Base-by-base conservation (phyloP, 768 basidiomycete species). In the Lactifluus rugatus region DNA sequence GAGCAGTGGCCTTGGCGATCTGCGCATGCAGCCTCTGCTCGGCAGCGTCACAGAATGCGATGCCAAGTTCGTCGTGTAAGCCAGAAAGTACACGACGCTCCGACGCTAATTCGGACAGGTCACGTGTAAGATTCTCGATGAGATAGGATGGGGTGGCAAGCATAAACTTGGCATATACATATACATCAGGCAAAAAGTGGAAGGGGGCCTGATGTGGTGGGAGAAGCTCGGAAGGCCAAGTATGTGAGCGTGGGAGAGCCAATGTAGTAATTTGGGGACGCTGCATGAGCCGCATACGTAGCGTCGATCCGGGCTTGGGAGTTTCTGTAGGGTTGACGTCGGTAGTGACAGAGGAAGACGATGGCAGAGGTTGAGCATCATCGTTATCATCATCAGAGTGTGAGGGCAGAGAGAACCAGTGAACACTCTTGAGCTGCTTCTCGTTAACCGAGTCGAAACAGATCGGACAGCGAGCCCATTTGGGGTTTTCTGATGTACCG, bases 241-340 rank as follows among this genome's bases (percentile, higher is more conserved):
- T 91, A 16, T 75, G 66, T 2, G 95, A 94, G 23, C 92, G 85
- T 39, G 96, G 96, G 7, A 99, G 77, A 2, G 96, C 94, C 34
- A 98, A 79, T 0, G 95, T 97, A 3, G 93, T 93, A 65, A 95
- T 93, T 67, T 90, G 90, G 2, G 94, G 95, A 6, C 95, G 83
- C 64, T 92, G 89, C 65, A 99, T 83, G 13, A 99, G 80, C 19
- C 93, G 84, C 88, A 98, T 87, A 45, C 80, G 80, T 63, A 98
- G 74, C 10, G 71, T 75, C 21, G 84, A 79, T 25, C 85, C 87
- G 32, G 77, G 69, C 37, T 69, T 73, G 61, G 80, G 82, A 26
- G 74, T 68, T 17, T 73, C 60, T 19, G 74, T 71, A 34, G 76
- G 70, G 7, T 62, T 58, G 52, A 74, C 72, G 21, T 74, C 65